Conservation (phyloP, 306 rosid species). For the Trifolium subterraneum region DNA sequence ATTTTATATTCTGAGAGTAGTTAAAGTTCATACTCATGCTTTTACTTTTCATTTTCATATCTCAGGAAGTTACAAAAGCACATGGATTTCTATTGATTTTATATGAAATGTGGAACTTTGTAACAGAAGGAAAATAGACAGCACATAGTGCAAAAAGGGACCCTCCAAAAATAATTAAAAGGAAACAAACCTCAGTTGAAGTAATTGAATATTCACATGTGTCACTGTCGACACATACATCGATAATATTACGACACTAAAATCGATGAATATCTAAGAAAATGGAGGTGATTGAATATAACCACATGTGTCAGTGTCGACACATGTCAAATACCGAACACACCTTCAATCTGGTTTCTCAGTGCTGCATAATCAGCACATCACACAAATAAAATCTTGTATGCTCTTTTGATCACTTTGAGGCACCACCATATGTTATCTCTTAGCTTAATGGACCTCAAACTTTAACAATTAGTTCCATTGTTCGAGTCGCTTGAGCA, state of each 20-base stretch:
- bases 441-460: neutral
- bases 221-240: neutral
- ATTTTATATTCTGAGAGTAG: neutral
- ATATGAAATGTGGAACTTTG: neutral
- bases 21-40: neutral
- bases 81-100: neutral
- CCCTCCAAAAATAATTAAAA: neutral
- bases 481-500: neutral
- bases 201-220: no score
- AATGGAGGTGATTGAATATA: no score
- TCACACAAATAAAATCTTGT: neutral
- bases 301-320: no score
- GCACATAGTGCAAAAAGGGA: neutral
- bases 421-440: constrained; percentile 11
- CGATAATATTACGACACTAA: no score
- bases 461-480: neutral
- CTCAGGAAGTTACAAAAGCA: neutral
- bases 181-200: neutral
- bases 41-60: neutral
- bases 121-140: neutral
- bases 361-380: neutral
- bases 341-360: no score
- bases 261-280: no score
- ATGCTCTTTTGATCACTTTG: neutral
- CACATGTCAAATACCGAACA: no score